Conservation (phyloP, 164 flowering plant genomes). For the Chimonanthus salicifolius region DNA sequence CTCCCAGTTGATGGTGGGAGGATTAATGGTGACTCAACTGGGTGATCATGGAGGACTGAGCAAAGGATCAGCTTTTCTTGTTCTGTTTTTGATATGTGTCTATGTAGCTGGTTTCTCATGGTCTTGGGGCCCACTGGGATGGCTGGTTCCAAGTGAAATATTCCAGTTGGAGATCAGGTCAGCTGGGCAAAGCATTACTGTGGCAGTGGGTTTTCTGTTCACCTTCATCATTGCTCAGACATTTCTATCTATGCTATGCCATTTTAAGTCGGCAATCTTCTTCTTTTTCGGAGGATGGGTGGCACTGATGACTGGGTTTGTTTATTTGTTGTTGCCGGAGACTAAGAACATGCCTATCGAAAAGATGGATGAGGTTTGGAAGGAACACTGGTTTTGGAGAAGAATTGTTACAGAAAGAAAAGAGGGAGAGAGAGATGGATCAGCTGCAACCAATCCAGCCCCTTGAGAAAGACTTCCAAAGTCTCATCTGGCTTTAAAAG, state of each 20-base stretch:
- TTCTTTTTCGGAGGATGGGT: slow-evolving; percentile 36
- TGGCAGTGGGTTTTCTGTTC: slow-evolving; percentile 21
- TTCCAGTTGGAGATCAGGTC: slow-evolving; percentile 27
- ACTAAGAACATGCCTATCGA: slow-evolving; percentile 25
- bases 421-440: background rate
- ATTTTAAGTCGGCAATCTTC: slow-evolving; percentile 25
- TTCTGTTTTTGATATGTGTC: slow-evolving; percentile 16
- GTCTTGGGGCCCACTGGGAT: slow-evolving; percentile 31
- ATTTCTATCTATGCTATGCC: slow-evolving; percentile 26
- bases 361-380: slow-evolving; percentile 22
- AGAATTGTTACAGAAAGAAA: slow-evolving; percentile 5
- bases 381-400: slow-evolving; percentile 25
- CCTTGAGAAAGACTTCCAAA: background rate
- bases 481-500: too few species aligned
- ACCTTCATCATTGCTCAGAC: slow-evolving; percentile 27
- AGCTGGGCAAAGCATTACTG: slow-evolving; percentile 22
- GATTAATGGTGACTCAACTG: slow-evolving; percentile 17
- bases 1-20: slow-evolving; percentile 19
- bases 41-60: slow-evolving; percentile 20
- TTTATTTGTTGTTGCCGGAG: slow-evolving; percentile 23
- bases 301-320: slow-evolving; percentile 23
- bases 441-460: background rate
- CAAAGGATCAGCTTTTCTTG: slow-evolving; percentile 13
- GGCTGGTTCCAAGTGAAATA: slow-evolving; percentile 30
- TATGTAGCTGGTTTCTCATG: slow-evolving; percentile 23